A percentile compares a stretch with the other conserved stretches of the same genome.
These are phyloP conservation scores for Gaeumannomyces sp. DNA, from an alignment of 2,329 filamentous ascomycete genomes.

Conservation along the genomic window DNA sequence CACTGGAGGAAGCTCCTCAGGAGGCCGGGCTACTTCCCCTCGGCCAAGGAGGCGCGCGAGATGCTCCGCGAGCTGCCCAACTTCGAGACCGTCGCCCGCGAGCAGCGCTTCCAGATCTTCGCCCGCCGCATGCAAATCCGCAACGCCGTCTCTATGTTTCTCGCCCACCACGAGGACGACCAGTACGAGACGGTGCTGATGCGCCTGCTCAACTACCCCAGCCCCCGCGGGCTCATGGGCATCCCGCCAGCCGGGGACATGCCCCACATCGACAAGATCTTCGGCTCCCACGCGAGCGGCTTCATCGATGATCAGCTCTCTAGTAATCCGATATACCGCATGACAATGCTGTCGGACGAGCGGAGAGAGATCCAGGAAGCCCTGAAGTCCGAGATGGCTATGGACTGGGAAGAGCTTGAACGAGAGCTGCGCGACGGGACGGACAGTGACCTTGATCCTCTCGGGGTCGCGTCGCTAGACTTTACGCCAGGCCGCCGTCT, in stretches of 20 bases:
- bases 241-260: slow-evolving; percentile 62
- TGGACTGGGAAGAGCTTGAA: not conserved
- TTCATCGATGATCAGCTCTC: slow-evolving; percentile 39
- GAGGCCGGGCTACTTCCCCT: not conserved
- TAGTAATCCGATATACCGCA: slow-evolving; percentile 27
- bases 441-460: slow-evolving; percentile 14
- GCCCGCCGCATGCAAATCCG: slow-evolving; percentile 51
- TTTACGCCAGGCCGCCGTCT: slow-evolving; percentile 9
- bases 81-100: slow-evolving; percentile 72
- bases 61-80: slow-evolving; percentile 38
- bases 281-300: slow-evolving; percentile 65
- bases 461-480: slow-evolving; percentile 16
- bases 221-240: slow-evolving; percentile 64
- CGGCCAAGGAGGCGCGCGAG: not conserved
- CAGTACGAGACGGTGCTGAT: slow-evolving; percentile 85
- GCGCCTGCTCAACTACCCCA: slow-evolving; percentile 63
- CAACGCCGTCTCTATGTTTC: slow-evolving; percentile 55
- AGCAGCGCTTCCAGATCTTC: slow-evolving; percentile 64
- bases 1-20: slow-evolving; percentile 39
- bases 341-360: not conserved
- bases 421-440: slow-evolving; percentile 15
- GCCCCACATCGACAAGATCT: slow-evolving; percentile 76
- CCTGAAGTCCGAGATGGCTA: slow-evolving; percentile 20
- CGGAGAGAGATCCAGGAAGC: slow-evolving; percentile 18
- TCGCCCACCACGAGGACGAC: slow-evolving; percentile 87